Conservation (phyloP, 495 filamentous ascomycete species). For the Aspergillus leporis region DNA sequence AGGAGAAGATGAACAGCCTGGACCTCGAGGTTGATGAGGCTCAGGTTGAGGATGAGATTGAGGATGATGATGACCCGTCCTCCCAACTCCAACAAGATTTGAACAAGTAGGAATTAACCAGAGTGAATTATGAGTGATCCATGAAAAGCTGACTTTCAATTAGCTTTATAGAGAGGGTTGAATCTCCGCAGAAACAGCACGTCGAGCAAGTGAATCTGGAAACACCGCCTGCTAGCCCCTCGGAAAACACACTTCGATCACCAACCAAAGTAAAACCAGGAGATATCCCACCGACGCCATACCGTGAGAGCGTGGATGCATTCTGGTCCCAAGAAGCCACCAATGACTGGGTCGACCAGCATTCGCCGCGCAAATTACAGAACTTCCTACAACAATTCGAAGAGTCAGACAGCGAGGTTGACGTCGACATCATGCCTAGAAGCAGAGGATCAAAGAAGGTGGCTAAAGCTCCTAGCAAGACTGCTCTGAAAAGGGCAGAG, state of each 20-base stretch:
- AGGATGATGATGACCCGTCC: constrained; percentile 22
- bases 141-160: constrained; percentile 12
- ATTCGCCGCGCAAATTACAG: constrained; percentile 63
- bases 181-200: constrained; percentile 22
- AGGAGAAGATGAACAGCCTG: constrained; percentile 26
- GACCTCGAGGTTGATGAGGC: constrained; percentile 23
- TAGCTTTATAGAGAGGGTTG: constrained; percentile 20
- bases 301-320: constrained; percentile 68
- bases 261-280: constrained; percentile 48
- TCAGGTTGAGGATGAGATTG: constrained; percentile 2
- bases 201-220: constrained; percentile 20
- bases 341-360: constrained; percentile 80
- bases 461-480: constrained; percentile 44
- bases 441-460: constrained; percentile 15
- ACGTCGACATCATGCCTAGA: constrained; percentile 16
- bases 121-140: neutral
- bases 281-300: constrained; percentile 54
- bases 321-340: constrained; percentile 79
- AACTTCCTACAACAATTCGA: constrained; percentile 35
- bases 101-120: constrained; percentile 26
- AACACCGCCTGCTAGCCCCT: constrained; percentile 50
- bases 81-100: constrained; percentile 23
- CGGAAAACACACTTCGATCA: constrained; percentile 45
- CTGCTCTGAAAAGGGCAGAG: constrained; percentile 45
- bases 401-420: constrained; percentile 27